A percentile compares a stretch with the other conserved stretches of the same genome.
These are phyloP conservation scores for Suhomyces taliae DNA, from an alignment of 1,139 yeast genomes.

Conservation along the genomic window DNA sequence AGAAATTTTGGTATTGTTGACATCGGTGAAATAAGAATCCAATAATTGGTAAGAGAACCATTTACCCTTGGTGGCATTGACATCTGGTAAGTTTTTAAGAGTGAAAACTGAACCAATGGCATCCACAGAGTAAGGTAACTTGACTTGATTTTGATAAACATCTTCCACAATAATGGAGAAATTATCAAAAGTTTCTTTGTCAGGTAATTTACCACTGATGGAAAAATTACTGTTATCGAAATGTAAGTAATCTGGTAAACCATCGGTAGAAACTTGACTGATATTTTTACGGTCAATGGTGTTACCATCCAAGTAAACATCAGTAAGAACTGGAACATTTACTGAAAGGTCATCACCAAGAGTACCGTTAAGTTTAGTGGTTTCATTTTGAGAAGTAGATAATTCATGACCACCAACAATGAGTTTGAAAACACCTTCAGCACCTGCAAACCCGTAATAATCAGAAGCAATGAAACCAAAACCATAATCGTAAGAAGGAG, in stretches of 20 bases:
- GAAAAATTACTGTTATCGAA: constrained; percentile 42
- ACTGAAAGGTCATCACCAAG: constrained; percentile 54
- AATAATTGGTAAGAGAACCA: constrained; percentile 57
- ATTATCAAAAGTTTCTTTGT: constrained; percentile 37
- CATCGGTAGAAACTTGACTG: constrained; percentile 46
- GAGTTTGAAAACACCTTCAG: constrained; percentile 65
- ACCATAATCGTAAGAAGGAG: constrained; percentile 79
- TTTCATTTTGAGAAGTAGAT: constrained; percentile 55
- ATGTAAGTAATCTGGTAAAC: constrained; percentile 62
- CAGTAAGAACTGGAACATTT: constrained; percentile 58
- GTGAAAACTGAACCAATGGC: constrained; percentile 55
- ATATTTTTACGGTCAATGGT: constrained; percentile 52
- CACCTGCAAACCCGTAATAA: constrained; percentile 71
- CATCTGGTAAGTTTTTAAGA: constrained; percentile 47
- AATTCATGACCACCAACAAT: constrained; percentile 87
- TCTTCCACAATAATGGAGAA: constrained; percentile 65
- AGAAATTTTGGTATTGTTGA: constrained; percentile 48
- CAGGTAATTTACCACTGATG: constrained; percentile 63
- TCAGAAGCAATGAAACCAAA: constrained; percentile 81
- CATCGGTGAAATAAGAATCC: constrained; percentile 55
- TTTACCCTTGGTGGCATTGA: constrained; percentile 65
- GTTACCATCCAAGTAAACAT: constrained; percentile 59
- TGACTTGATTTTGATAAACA: constrained; percentile 61
- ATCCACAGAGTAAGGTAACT: constrained; percentile 54
- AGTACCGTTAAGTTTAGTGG: constrained; percentile 66